Conservation (phyloP, 1,284 basidiomycete genomes). For the Heterobasidion parviporum region DNA sequence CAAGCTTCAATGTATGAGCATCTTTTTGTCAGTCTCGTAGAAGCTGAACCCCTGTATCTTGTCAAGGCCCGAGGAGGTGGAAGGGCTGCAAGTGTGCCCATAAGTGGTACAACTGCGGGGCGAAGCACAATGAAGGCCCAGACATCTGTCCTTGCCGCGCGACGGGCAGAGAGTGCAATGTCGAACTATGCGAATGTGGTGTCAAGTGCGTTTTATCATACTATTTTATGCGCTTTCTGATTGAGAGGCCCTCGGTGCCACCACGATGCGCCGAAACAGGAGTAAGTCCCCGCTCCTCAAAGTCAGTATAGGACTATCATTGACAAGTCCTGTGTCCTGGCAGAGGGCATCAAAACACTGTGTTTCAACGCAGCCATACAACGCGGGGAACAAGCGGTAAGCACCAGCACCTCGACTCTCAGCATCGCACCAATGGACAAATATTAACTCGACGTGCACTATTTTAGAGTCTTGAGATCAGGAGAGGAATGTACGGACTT, state of each 20-base stretch:
- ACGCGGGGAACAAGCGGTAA: slow-evolving; percentile 4
- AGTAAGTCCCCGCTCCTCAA: background rate
- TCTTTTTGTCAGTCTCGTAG: background rate
- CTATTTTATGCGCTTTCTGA: background rate
- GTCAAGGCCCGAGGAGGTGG: slow-evolving; percentile 28
- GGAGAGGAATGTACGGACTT: slow-evolving; percentile 29
- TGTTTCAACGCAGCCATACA: slow-evolving; percentile 10
- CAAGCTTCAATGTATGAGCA: slow-evolving; percentile 21
- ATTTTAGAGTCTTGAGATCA: slow-evolving; percentile 20
- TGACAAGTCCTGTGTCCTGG: no score
- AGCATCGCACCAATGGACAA: background rate
- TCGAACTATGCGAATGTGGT: slow-evolving; percentile 25
- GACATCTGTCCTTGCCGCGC: slow-evolving; percentile 26
- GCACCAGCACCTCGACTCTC: background rate
- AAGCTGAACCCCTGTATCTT: background rate
- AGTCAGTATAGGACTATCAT: background rate
- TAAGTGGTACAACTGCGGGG: background rate
- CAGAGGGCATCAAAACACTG: background rate
- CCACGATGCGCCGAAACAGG: background rate
- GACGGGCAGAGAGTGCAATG: slow-evolving; percentile 32
- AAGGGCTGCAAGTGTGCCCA: slow-evolving; percentile 31
- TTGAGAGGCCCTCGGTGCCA: background rate
- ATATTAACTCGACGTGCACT: slow-evolving; percentile 13
- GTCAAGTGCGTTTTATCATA: slow-evolving; percentile 21
- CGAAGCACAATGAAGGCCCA: background rate